Conservation (phyloP, 1,139 yeast species). For the Geotrichum bryndzae region DNA sequence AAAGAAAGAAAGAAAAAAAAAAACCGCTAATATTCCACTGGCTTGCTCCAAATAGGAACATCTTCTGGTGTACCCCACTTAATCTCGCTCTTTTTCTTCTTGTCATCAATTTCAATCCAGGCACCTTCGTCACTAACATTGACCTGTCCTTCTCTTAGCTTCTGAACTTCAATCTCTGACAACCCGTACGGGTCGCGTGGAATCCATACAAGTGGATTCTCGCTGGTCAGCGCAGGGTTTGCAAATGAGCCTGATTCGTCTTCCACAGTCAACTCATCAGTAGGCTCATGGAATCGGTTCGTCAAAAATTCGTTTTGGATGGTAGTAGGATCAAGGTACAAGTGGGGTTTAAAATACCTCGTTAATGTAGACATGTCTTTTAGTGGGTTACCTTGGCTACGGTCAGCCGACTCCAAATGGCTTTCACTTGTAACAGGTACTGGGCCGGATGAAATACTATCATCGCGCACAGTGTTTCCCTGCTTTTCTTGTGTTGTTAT, state of each 20-base stretch:
- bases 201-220: conserved; percentile 76
- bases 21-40: conserved; percentile 20
- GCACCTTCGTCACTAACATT: conserved; percentile 65
- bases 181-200: conserved; percentile 82
- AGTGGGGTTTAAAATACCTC: conserved; percentile 51
- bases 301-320: conserved; percentile 33
- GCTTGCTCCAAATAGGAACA: conserved; percentile 27
- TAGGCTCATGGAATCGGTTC: conserved; percentile 41
- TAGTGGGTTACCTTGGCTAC: neutral
- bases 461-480: conserved; percentile 1
- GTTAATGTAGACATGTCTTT: conserved; percentile 6
- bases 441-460: conserved; percentile 11
- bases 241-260: conserved; percentile 55
- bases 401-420: conserved; percentile 8
- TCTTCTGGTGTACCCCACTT: conserved; percentile 21
- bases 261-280: conserved; percentile 30
- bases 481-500: conserved; percentile 1
- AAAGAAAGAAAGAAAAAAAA: neutral
- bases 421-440: conserved; percentile 7
- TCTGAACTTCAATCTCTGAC: conserved; percentile 52
- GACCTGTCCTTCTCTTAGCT: conserved; percentile 38
- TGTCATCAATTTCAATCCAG: conserved; percentile 44
- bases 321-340: conserved; percentile 39
- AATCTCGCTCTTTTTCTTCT: conserved; percentile 27
- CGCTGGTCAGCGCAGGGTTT: conserved; percentile 63